Percentiles rank a stretch among this genome's conserved stretches.
Evolutionary conservation across 345 rosid species (phyloP).

Genomic region (Brassica incana): DNA sequence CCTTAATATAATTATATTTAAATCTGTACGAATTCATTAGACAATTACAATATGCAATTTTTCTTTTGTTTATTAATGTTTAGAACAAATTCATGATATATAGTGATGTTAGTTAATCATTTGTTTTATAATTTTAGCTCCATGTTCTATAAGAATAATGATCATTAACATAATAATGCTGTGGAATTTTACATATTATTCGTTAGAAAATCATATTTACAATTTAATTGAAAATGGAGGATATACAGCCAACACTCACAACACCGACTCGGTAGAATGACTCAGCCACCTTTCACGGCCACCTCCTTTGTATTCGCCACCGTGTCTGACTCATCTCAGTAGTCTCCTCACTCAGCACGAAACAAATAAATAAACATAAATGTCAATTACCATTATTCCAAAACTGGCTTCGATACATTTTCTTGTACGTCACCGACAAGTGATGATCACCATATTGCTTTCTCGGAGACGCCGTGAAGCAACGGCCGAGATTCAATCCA

Average conservation of each 20-base stretch:
- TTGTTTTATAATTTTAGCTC: not conserved
- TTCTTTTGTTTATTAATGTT: not conserved
- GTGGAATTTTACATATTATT: not conserved
- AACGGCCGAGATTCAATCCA: conserved; percentile 83
- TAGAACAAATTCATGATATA: not conserved
- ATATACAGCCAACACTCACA: conserved; percentile 17
- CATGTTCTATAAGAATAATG: not conserved
- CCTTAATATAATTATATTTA: not conserved
- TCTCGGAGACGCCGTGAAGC: conserved; percentile 56
- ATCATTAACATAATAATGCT: not conserved
- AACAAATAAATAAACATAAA: not conserved
- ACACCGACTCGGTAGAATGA: conserved; percentile 50
- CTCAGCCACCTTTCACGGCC: conserved; percentile 51
- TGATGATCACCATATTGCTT: conserved; percentile 48
- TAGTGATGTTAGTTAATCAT: not conserved
- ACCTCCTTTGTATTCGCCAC: conserved; percentile 44
- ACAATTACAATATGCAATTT: not conserved
- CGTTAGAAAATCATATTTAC: conserved; percentile 22
- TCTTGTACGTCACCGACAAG: not conserved
- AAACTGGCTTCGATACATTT: conserved; percentile 8
- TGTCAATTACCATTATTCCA: conserved; percentile 30
- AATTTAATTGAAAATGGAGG: conserved; percentile 15
- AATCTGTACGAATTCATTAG: not conserved
- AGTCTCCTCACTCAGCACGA: conserved; percentile 20
- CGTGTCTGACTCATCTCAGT: conserved; percentile 15